Evolutionary conservation across 2,329 filamentous ascomycete species (phyloP), one percentile per base, ranked within the genome.

Genomic region (Nothopassalora personata): DNA sequence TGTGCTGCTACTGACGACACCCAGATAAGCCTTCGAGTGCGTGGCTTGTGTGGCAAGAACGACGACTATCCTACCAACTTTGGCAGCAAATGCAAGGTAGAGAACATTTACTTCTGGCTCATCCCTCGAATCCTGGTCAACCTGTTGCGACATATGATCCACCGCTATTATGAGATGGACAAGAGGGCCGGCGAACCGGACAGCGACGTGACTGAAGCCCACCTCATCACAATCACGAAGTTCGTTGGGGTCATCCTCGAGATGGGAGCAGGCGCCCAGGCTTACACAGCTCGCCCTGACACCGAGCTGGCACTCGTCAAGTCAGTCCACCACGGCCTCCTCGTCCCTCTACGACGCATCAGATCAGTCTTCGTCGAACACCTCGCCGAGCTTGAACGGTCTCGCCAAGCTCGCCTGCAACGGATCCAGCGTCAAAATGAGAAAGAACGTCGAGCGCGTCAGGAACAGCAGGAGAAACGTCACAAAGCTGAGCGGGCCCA

Each of bases 51-150:
- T 51, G 48, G 36, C 30, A 49, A 63, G 18, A 33, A 61, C 30
- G 48, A 57, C 1, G 43, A 63, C 18, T 57, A 53, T 11, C 57
- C 59, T 5, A 56, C 59, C 13, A 48, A 67, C 18, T 48, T 59
- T 19, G 49, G 45, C 2, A 52, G 60, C 18, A 30, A 30, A 13
- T 31, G 60, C 7, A 61, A 62, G 45, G 58, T 60, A 19, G 57
- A 59, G n/a, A 60, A 66, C 45, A 68, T 72, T 18, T 71, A 70
- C 47, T 59, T 62, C 33, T 62, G 66, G 52, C 53, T 71, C 13
- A 58, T 72, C 15, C 69, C 68, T 8, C 18, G 5, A n/a, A 56
- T 57, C 10, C 61, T 73, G 5, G 55, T 69, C 2, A 51, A 52
- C 30, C 58, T 70, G 0, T 57, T 72, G 5, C 47, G 52, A 28